A percentile compares a stretch with the other conserved stretches of the same genome.
Conservation (phyloP, 2,329 filamentous ascomycete genomes). For the Trichoderma endophyticum region DNA sequence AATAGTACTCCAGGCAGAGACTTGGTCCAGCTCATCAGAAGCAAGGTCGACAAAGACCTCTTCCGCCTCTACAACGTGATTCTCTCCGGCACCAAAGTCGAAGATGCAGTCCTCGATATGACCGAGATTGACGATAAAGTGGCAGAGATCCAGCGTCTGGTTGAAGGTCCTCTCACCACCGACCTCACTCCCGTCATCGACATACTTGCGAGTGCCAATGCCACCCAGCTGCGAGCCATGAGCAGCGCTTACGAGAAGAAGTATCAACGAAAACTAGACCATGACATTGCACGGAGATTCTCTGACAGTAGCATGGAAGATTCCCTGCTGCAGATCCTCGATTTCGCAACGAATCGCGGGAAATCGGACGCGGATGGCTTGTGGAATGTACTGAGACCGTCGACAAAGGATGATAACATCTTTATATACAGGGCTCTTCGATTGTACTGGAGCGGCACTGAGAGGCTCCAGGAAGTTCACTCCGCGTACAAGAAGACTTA, state of each 20-base stretch:
- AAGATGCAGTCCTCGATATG: slow-evolving; percentile 28
- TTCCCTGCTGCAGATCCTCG: slow-evolving; percentile 29
- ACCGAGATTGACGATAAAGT: slow-evolving; percentile 34
- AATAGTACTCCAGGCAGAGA: slow-evolving; percentile 28
- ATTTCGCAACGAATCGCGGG: slow-evolving; percentile 20
- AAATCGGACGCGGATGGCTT: slow-evolving; percentile 28
- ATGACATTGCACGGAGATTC: slow-evolving; percentile 2
- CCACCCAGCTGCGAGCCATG: slow-evolving; percentile 31
- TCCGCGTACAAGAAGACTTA: slow-evolving; percentile 23
- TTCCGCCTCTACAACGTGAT: slow-evolving; percentile 36
- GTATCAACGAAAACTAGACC: slow-evolving; percentile 30
- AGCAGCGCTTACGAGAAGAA: slow-evolving; percentile 27
- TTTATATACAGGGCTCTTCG: not conserved
- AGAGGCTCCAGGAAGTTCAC: slow-evolving; percentile 27
- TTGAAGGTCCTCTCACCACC: slow-evolving; percentile 32
- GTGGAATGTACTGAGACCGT: slow-evolving; percentile 26
- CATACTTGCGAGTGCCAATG: slow-evolving; percentile 33
- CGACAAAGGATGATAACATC: slow-evolving; percentile 21
- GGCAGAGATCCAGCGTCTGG: slow-evolving; percentile 32
- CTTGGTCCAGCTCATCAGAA: slow-evolving; percentile 31
- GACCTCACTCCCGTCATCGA: slow-evolving; percentile 30
- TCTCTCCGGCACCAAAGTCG: slow-evolving; percentile 28
- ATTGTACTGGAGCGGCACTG: slow-evolving; percentile 27
- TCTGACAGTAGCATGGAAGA: slow-evolving; percentile 35
- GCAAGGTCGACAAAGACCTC: slow-evolving; percentile 31